These are phyloP conservation scores for Ambrosia artemisiifolia DNA, from an alignment of 129 eudicot genomes.

Conservation along the genomic window DNA sequence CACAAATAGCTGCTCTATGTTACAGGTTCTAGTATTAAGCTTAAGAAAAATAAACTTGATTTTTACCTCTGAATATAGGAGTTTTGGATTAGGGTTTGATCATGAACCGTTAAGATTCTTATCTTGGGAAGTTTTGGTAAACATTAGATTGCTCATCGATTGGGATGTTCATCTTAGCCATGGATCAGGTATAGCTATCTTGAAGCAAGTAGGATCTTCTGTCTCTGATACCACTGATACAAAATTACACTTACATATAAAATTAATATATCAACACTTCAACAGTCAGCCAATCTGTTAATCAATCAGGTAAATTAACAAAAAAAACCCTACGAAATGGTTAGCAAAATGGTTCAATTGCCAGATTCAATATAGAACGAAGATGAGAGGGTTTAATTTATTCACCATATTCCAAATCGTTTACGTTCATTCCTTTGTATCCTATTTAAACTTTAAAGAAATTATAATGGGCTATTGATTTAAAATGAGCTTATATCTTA, in stretches of 20 bases:
- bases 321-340: neutral
- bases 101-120: neutral
- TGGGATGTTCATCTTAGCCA: neutral
- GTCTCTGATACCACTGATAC: too few relatives aligned
- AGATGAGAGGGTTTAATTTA: neutral
- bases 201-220: too few relatives aligned
- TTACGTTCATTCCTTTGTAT: neutral
- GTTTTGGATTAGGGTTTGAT: neutral
- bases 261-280: too few relatives aligned
- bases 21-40: neutral
- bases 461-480: neutral
- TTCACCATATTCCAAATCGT: neutral
- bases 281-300: neutral
- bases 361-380: neutral
- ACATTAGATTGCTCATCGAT: neutral
- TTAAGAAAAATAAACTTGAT: neutral
- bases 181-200: neutral
- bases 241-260: too few relatives aligned
- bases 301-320: neutral
- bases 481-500: neutral
- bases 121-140: neutral
- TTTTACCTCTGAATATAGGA: neutral
- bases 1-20: neutral
- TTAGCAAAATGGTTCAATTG: neutral
- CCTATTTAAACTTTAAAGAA: neutral